Evolutionary conservation across 148 eudicot species (phyloP).

Genomic region (Heliosperma pusillum): DNA sequence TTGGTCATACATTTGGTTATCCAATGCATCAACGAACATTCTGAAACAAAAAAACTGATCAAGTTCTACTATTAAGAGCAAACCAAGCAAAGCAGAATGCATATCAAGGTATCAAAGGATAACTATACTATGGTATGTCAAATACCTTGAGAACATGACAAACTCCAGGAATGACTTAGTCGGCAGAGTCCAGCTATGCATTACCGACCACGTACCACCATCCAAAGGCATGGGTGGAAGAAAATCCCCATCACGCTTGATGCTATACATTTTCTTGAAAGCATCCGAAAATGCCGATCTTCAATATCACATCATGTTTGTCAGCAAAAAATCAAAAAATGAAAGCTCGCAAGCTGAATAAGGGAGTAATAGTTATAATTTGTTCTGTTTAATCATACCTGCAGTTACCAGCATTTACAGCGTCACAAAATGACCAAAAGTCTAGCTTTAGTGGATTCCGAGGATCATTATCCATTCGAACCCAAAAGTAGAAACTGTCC

Average conservation of each 20-base stretch:
- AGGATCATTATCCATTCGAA: constrained; percentile 72
- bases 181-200: constrained; percentile 90
- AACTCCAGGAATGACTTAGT: constrained; percentile 85
- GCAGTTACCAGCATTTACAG: constrained; percentile 95
- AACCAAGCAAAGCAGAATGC: background rate
- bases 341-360: background rate
- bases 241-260: constrained; percentile 39
- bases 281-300: constrained; percentile 81
- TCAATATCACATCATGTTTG: constrained; percentile 20
- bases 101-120: background rate
- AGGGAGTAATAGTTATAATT: background rate
- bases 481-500: constrained; percentile 86
- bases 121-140: background rate
- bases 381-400: constrained; percentile 40
- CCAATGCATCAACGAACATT: constrained; percentile 86
- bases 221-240: constrained; percentile 83
- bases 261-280: constrained; percentile 67
- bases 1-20: constrained; percentile 58
- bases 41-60: constrained; percentile 36
- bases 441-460: constrained; percentile 64
- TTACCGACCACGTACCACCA: constrained; percentile 86
- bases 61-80: background rate
- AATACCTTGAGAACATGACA: constrained; percentile 86
- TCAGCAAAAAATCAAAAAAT: background rate
- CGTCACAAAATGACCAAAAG: constrained; percentile 98